Evolutionary conservation across 495 filamentous ascomycete species (phyloP).

Genomic region (Penicillium alfredii): DNA sequence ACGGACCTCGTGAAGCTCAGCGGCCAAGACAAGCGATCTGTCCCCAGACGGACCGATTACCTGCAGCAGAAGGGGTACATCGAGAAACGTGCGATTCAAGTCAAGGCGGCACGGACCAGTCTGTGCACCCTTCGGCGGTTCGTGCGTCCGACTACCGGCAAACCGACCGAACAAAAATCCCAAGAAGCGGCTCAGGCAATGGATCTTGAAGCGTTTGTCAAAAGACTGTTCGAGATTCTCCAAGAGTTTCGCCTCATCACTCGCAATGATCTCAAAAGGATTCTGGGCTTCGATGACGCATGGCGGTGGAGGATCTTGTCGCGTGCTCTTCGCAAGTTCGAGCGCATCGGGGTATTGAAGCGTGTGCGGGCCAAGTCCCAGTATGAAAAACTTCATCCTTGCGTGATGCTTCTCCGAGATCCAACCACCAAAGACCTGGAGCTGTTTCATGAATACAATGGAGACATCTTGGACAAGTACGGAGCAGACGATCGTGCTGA

Average conservation of each 20-base stretch:
- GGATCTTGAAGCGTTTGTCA: constrained; percentile 40
- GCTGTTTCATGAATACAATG: constrained; percentile 43
- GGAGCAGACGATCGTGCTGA: constrained; percentile 37
- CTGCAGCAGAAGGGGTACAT: constrained; percentile 78
- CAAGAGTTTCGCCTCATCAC: constrained; percentile 42
- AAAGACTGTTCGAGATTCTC: constrained; percentile 43
- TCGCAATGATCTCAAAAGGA: constrained; percentile 56
- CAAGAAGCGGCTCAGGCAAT: constrained; percentile 19
- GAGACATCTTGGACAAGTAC: constrained; percentile 22
- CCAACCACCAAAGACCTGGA: constrained; percentile 60
- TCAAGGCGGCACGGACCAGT: constrained; percentile 61
- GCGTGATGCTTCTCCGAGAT: constrained; percentile 70
- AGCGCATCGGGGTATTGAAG: constrained; percentile 60
- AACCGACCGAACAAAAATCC: constrained; percentile 6
- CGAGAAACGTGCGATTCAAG: constrained; percentile 65
- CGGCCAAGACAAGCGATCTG: constrained; percentile 83
- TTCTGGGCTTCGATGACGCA: constrained; percentile 51
- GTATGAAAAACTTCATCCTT: constrained; percentile 43
- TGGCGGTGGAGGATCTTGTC: constrained; percentile 64
- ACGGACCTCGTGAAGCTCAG: constrained; percentile 67
- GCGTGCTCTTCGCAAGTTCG: constrained; percentile 62
- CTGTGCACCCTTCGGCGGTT: constrained; percentile 59
- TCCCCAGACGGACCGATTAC: constrained; percentile 72
- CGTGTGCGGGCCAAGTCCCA: constrained; percentile 59
- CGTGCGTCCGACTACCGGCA: constrained; percentile 19